A percentile compares a stretch with the other conserved stretches of the same genome.
These are phyloP conservation scores for Tolypocladium album DNA, from an alignment of 2,329 filamentous ascomycete genomes.

Conservation along the genomic window DNA sequence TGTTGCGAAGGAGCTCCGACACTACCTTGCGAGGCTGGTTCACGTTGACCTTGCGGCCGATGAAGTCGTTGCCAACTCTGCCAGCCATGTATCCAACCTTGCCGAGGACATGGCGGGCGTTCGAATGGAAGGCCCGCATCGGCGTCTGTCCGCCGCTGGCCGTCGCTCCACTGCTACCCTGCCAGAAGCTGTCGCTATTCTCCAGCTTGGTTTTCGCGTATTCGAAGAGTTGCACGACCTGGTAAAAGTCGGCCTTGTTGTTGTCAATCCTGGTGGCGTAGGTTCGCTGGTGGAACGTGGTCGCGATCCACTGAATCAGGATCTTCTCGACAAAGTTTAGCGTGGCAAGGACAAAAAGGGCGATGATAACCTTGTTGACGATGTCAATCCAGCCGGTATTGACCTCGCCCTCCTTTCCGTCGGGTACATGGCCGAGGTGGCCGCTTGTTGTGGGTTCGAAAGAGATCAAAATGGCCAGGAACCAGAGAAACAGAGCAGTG, in stretches of 20 bases:
- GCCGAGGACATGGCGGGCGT: slow-evolving; percentile 63
- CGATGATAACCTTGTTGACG: slow-evolving; percentile 77
- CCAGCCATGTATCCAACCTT: slow-evolving; percentile 80
- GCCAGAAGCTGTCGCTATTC: slow-evolving; percentile 38
- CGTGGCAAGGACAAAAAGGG: slow-evolving; percentile 67
- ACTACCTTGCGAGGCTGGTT: slow-evolving; percentile 80
- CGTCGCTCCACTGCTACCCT: slow-evolving; percentile 22
- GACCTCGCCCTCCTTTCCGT: slow-evolving; percentile 28
- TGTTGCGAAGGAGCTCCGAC: slow-evolving; percentile 62
- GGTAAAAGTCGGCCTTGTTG: slow-evolving; percentile 79
- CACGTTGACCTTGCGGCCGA: slow-evolving; percentile 60
- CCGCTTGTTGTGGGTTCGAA: slow-evolving; percentile 72
- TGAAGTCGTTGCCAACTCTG: slow-evolving; percentile 83
- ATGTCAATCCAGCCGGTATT: slow-evolving; percentile 60
- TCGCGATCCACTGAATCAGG: slow-evolving; percentile 87
- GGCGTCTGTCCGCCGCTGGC: slow-evolving; percentile 62
- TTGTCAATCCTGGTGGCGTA: slow-evolving; percentile 85
- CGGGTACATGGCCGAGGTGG: slow-evolving; percentile 29
- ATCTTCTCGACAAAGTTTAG: slow-evolving; percentile 89
- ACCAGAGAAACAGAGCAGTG: slow-evolving; percentile 83
- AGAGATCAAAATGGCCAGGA: slow-evolving; percentile 74
- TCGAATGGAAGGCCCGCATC: slow-evolving; percentile 59
- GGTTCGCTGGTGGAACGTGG: slow-evolving; percentile 82
- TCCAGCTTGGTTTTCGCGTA: slow-evolving; percentile 68
- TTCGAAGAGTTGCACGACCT: slow-evolving; percentile 45